Evolutionary conservation across 768 basidiomycete genomes (phyloP).

Genomic region (Cantharellus cinnabarinus): DNA sequence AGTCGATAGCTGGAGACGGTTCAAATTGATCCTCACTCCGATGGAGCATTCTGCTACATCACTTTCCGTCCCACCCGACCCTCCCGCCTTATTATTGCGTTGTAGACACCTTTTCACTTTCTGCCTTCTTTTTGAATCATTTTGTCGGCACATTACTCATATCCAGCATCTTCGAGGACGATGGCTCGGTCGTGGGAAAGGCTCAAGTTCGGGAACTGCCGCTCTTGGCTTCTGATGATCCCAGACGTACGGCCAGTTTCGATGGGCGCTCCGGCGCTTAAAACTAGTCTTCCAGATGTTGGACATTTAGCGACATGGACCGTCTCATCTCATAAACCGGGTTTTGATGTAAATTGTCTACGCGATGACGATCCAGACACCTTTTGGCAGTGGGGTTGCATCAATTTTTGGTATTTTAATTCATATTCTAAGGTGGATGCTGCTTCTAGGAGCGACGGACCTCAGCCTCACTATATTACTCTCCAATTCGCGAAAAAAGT

Average conservation of each 20-base stretch:
- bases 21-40: no score
- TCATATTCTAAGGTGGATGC: neutral
- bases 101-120: no score
- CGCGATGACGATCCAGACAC: constrained; percentile 76
- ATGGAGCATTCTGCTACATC: no score
- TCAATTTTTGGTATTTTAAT: neutral
- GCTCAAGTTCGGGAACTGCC: no score
- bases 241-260: neutral
- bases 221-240: neutral
- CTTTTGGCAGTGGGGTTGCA: constrained; percentile 80
- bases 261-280: constrained; percentile 3
- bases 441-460: constrained; percentile 44
- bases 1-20: no score
- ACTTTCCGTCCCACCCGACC: no score
- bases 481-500: constrained; percentile 83
- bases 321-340: constrained; percentile 91
- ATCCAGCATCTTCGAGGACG: no score
- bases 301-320: constrained; percentile 84
- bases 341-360: constrained; percentile 85
- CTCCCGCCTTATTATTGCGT: no score
- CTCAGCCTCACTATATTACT: constrained; percentile 92
- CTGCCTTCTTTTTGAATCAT: no score
- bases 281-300: constrained; percentile 37
- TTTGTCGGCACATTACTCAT: no score
- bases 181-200: no score